phyloP scores from a whole-genome alignment of 257 asterid species.

The Echium plantagineum region DNA sequence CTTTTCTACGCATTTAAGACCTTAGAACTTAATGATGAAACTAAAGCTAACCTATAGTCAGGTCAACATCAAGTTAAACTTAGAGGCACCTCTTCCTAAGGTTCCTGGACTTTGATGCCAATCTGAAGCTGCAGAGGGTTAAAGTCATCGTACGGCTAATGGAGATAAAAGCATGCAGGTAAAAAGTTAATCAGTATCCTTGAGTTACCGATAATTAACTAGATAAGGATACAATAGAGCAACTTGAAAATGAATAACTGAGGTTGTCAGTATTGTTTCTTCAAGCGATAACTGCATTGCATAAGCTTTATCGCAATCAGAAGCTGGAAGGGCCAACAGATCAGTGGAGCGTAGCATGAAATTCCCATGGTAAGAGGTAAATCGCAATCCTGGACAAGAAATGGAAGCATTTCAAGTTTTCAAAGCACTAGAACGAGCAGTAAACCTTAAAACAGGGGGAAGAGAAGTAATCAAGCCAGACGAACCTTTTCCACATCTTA shows the following conservation, averaged over 20 bases:
- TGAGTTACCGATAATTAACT: not conserved
- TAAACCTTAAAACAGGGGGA: not conserved
- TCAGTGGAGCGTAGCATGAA: slow-evolving; percentile 55
- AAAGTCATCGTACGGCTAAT: too few species aligned
- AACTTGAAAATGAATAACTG: slow-evolving; percentile 58
- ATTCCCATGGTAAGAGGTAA: slow-evolving; percentile 62
- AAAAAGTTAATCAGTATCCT: not conserved
- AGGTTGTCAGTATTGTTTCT: slow-evolving; percentile 45
- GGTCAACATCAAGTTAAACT: too few species aligned
- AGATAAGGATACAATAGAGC: slow-evolving; percentile 57
- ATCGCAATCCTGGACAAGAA: slow-evolving; percentile 45
- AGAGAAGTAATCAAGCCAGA: slow-evolving; percentile 1
- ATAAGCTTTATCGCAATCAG: slow-evolving; percentile 71
- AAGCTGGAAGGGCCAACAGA: slow-evolving; percentile 61
- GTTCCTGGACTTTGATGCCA: too few species aligned
- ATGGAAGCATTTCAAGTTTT: not conserved
- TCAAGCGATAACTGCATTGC: slow-evolving; percentile 55
- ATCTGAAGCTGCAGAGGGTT: too few species aligned
- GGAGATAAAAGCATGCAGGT: too few species aligned
- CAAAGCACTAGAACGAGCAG: not conserved
- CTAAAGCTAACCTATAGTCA: too few species aligned
- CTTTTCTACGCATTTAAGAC: too few species aligned
- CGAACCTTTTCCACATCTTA: slow-evolving; percentile 88
- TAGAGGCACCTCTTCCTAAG: too few species aligned
- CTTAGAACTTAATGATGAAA: too few species aligned